Base-by-base conservation (phyloP, 78 protist genomes). In the Mastigamoeba balamuthi region DNA sequence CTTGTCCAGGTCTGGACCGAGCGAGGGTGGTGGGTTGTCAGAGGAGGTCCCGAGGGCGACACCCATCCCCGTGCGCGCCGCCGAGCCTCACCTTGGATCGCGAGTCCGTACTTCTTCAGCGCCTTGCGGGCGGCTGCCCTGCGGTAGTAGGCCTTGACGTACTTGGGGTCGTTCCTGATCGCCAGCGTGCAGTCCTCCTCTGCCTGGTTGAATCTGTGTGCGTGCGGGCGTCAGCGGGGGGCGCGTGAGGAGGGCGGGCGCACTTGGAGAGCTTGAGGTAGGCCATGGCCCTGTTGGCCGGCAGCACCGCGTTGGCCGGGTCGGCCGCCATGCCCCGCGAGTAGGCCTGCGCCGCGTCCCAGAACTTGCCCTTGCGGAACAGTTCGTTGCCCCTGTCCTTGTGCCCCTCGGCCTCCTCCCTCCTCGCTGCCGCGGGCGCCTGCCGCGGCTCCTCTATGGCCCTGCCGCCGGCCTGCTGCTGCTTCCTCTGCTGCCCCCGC, bases 241-340 rank as follows among this genome's bases (percentile, higher is more conserved):
- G n/a, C n/a, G n/a, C n/a, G n/a, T n/a, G n/a, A n/a, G n/a, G n/a
- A n/a, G n/a, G n/a, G n/a, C n/a, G n/a, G n/a, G n/a, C n/a, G n/a
- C n/a, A 66, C 69, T 74, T 65, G 37, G 2, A 27, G 27, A 73
- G 69, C 39, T 73, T 73, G 53, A 74, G 78, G 53, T 6, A 10
- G 3, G 65, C 68, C 69, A 39, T 42, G 40, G 69, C 30, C 23
- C 78, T 17, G 69, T 74, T 74, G 10, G 52, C 0, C 38, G 29
- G 36, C 25, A 33, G 7, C 6, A 53, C 69, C 8, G 64, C 63
- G 40, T 28, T 35, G 66, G 0, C n/a, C 4, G 78, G 78, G 5
- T 53, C 69, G 23, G 64, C 68, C 44, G 43, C 41, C 48, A 74
- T 65, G 0, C 38, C 68, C 39, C 30, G n/a, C 17, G 78, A 43